Evolutionary conservation across 2,329 filamentous ascomycete species (phyloP), one percentile per base, ranked within the genome.

Genomic region (Dactylella cylindrospora): DNA sequence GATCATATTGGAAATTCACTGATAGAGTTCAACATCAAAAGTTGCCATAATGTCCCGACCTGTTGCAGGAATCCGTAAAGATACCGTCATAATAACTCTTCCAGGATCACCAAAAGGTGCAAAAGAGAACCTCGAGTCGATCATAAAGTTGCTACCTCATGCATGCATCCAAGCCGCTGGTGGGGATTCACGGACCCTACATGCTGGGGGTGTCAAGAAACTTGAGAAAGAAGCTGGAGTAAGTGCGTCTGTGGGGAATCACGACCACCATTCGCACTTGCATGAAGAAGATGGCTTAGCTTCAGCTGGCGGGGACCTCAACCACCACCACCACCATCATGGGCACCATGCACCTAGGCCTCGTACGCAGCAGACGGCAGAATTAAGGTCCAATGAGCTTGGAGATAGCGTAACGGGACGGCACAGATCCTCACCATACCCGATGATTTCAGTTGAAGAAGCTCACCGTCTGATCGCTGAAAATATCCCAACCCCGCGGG

Each of bases 41-140:
- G 90, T 98, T 74, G 93, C 93, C 36, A 85, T 95, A 76, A 98
- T 98, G 93, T 88, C 93, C 45, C 82, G 93, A 38, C 93, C 93
- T 3, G 87, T 94, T 9, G 93, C 93, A 17, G 93, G 93, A 2
- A 84, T 95, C 2, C 80, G 93, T 25, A 84, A 91, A 65, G 83
- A 83, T 61, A 85, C 88, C 0, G 74, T 98, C 46, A 86, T 98
- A 19, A 75, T 96, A 64, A 98, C 93, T 0, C 76, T 98, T 2
- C 93, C 93, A 0, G 93, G 93, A 1, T 97, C 91, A 0, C 93
- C 93, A 0, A 97, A 97, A 72, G 93, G 90, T 1, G 93, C 93
- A 6, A 88, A 84, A 70, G 93, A 98, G 75, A 98, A 97, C 70
- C 79, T 98, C 0, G 84, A 93, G 70, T 84, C 90, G 1, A 78